Base-by-base conservation (phyloP, 352 stramenopile genomes). In the Globisporangium megalacanthum region DNA sequence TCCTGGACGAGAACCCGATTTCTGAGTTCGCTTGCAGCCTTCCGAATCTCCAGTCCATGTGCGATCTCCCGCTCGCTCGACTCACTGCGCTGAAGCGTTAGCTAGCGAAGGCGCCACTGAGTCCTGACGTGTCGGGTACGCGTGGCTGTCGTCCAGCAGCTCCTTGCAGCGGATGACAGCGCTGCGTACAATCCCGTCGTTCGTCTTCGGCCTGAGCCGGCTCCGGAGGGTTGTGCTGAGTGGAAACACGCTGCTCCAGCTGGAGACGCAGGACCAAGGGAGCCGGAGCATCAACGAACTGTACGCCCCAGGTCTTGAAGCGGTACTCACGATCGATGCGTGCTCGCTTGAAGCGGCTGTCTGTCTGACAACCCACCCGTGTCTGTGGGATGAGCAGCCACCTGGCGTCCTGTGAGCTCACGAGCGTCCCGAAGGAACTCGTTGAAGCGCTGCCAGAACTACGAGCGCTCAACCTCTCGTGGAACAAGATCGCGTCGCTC, bases 1-100 rank as follows among this genome's bases (percentile, higher is more conserved):
- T 68, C 22, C 37, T 70, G 17, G 64, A 70, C 22, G 50, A 64
- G 15, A 70, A 68, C 19, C 64, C 60, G 20, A 54, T 70, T 25
- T 5, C 48, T 3, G 42, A 47, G 29, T 52, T 65, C 29, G 36
- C 53, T 11, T 70, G 64, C 52, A 59, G 47, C 6, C 58, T 70
- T 4, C 55, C 55, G 0, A 68, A 61, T 46, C 60, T 70, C 25
- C 20, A 56, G 33, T 55, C 52, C 35, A 55, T 68, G 64, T 70
- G 53, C 29, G 59, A 47, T 33, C 11, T 11, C 0, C 3, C 11
- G 25, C 25, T 29, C 25, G 25, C 25, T 29, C 25, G 25, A 29
- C 25, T 29, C 25, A 29, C 25, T 29, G 25, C 2, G 4, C 2
- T 29, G 25, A 29, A 29, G 25, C 25, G 2, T 29, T 4, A 29